Evolutionary conservation across 495 filamentous ascomycete species (phyloP), one percentile per base, ranked within the genome.

Genomic region (Bryoglossum gracile): DNA sequence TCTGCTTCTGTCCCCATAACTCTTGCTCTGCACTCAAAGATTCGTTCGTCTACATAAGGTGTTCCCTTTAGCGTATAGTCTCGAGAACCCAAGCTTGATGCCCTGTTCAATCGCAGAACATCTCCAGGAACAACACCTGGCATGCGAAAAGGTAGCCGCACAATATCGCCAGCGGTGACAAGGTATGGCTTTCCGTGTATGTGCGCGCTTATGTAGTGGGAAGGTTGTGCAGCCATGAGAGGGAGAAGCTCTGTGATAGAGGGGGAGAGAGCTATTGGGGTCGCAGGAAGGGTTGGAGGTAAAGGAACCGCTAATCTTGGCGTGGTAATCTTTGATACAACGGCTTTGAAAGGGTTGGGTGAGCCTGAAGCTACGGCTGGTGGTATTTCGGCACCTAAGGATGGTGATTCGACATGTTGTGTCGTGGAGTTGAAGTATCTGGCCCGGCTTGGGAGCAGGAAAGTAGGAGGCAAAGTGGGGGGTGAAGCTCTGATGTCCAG

Each of bases 61-160:
- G 65, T 61, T 18, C 86, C 90, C 60, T 87, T 82, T 36, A 96
- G 69, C 24, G 92, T 95, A 68, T 85, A 95, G 57, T 97, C 92
- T 47, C 92, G 76, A 38, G 84, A 89, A 4, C 92, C 92, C 9
- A 98, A 60, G 19, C 76, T 70, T 5, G 74, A 77, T 16, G 87
- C 92, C 18, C 87, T 80, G 67, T 94, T 89, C 39, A 98, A 77
- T 13, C 90, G 86, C 37, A 98, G 69, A 28, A 88, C 65, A 59
- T 95, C 89, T 0, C 92, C 92, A 0, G 88, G 80, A 43, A 74
- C 68, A 1, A 94, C 91, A 22, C 78, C 80, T 21, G 84, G 82
- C 84, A 97, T 89, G 54, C 78, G 78, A 76, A 97, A 97, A n/a
- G 92, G 94, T 34, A 98, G 80, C n/a, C 88, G 87, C 1, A 98